Evolutionary conservation across 176 grass and related monocot genomes (phyloP).

Genomic region (Chrysopogon serrulatus): DNA sequence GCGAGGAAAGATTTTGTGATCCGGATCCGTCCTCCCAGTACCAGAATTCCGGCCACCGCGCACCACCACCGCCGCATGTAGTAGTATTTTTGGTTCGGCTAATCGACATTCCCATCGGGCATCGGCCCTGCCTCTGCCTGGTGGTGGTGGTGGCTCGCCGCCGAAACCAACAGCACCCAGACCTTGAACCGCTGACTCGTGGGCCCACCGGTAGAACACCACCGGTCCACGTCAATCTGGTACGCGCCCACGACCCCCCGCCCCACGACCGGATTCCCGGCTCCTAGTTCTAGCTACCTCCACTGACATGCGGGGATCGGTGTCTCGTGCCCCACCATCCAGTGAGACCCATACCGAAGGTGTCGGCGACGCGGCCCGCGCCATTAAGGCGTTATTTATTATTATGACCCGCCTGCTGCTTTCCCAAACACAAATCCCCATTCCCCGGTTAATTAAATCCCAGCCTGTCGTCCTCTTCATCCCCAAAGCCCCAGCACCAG

Average conservation of each 20-base stretch:
- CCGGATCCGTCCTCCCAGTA: neutral
- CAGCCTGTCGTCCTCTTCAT: neutral
- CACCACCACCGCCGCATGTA: neutral
- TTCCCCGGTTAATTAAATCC: neutral
- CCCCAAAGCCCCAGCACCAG: neutral
- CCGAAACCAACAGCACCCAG: neutral
- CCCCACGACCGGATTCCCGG: neutral
- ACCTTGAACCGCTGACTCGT: neutral
- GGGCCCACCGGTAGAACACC: accelerated
- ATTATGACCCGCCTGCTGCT: neutral
- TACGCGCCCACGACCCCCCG: slow-evolving; percentile 13
- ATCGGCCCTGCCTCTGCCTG: neutral
- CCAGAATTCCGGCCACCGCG: slow-evolving; percentile 37
- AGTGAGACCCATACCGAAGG: accelerated
- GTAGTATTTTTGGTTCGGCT: neutral
- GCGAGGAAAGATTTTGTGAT: neutral
- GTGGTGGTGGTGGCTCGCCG: slow-evolving; percentile 14
- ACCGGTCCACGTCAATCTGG: neutral
- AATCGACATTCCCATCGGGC: neutral
- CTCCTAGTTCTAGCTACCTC: accelerated
- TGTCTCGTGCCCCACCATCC: accelerated
- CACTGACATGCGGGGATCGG: neutral
- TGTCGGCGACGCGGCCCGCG: neutral
- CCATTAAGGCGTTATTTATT: neutral
- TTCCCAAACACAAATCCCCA: neutral